These are phyloP conservation scores for Alloteropsis semialata DNA, from an alignment of 176 grass and related monocot genomes.

Conservation along the genomic window DNA sequence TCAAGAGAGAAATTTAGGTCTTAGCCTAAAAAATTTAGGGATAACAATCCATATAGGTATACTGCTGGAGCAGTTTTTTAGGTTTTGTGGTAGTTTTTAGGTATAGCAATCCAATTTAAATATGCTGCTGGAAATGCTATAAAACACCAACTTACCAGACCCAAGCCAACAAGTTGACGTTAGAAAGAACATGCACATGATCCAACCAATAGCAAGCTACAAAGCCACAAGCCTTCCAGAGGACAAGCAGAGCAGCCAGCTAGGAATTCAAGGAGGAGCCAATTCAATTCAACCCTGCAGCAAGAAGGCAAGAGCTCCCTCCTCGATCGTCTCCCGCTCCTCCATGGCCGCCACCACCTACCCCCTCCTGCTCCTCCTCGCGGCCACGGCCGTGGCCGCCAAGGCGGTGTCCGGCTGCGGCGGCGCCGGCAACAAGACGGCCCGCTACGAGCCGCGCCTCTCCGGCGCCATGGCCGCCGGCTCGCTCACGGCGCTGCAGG, in stretches of 20 bases:
- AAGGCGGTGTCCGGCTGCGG: not conserved
- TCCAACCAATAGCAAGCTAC: not conserved
- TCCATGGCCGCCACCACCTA: not conserved
- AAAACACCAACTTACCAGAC: not conserved
- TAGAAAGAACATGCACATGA: not conserved
- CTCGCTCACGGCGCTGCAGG: not conserved
- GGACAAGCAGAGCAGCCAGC: not conserved
- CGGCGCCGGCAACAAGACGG: not conserved
- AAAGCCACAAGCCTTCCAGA: not conserved
- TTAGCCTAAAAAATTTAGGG: too few species aligned
- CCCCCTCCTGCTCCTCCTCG: not conserved
- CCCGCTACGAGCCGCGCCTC: conserved; percentile 35
- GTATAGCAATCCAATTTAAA: too few species aligned
- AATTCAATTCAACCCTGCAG: not conserved
- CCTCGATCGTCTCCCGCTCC: too few species aligned
- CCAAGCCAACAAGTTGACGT: not conserved
- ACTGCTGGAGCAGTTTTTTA: too few species aligned
- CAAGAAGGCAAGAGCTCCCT: too few species aligned
- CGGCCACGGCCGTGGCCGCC: not conserved
- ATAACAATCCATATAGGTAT: too few species aligned
- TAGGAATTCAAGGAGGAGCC: not conserved
- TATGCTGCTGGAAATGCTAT: too few species aligned
- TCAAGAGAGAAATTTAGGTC: too few species aligned
- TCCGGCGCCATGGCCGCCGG: conserved; percentile 25
- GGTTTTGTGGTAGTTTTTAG: too few species aligned